phyloP scores from a whole-genome alignment of 768 basidiomycete species.

The Tulasnella sp. region DNA sequence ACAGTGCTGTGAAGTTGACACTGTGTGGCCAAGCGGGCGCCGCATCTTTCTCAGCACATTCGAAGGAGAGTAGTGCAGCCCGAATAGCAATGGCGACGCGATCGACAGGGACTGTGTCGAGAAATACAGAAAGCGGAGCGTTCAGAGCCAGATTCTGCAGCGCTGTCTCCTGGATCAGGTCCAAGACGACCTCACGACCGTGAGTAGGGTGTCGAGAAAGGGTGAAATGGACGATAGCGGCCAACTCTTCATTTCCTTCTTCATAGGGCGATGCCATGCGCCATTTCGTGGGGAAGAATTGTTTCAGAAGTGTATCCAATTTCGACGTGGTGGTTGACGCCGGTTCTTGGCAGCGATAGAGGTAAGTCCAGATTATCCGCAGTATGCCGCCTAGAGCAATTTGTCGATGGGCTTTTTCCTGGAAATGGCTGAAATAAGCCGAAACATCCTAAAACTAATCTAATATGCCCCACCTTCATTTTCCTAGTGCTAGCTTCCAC shows the following conservation, averaged over 20 bases:
- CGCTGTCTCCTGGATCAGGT: slow-evolving; percentile 62
- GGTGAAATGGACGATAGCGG: slow-evolving; percentile 71
- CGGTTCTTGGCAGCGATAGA: slow-evolving; percentile 87
- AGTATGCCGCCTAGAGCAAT: slow-evolving; percentile 72
- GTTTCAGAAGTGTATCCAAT: slow-evolving; percentile 60
- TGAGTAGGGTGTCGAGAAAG: slow-evolving; percentile 77
- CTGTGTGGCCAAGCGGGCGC: slow-evolving; percentile 72
- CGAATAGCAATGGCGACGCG: slow-evolving; percentile 63
- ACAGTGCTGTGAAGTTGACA: slow-evolving; percentile 49
- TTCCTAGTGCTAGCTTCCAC: slow-evolving; percentile 65
- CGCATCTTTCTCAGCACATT: slow-evolving; percentile 61
- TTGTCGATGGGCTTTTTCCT: slow-evolving; percentile 69
- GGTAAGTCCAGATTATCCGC: slow-evolving; percentile 84
- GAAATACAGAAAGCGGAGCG: neutral
- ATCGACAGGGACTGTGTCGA: slow-evolving; percentile 43
- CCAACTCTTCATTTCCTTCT: slow-evolving; percentile 64
- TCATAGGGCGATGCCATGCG: slow-evolving; percentile 53
- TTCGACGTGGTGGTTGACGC: slow-evolving; percentile 69
- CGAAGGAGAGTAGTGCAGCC: slow-evolving; percentile 63
- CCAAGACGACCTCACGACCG: slow-evolving; percentile 70
- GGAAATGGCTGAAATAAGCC: slow-evolving; percentile 14
- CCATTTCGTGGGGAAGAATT: slow-evolving; percentile 69
- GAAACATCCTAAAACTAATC: neutral
- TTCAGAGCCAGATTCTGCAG: slow-evolving; percentile 23
- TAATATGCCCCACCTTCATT: slow-evolving; percentile 50